Evolutionary conservation across 2,329 filamentous ascomycete genomes (phyloP).

Genomic region (Fusarium domesticum): DNA sequence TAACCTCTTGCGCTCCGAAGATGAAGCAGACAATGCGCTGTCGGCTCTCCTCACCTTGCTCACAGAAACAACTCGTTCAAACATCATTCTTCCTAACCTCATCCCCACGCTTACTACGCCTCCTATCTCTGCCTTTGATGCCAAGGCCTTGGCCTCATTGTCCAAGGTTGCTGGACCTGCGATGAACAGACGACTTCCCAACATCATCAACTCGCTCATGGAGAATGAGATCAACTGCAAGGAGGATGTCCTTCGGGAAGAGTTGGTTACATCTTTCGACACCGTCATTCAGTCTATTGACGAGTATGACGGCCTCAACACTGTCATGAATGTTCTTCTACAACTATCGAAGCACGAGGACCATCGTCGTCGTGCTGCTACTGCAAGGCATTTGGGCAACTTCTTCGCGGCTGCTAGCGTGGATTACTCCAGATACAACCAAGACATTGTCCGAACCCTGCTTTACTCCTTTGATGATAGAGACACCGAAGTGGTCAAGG

Average conservation of each 20-base stretch:
- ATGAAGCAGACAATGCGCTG: constrained; percentile 86
- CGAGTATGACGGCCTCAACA: constrained; percentile 93
- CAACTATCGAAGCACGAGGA: constrained; percentile 89
- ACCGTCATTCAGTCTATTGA: constrained; percentile 89
- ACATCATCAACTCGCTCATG: constrained; percentile 90
- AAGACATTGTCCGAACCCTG: constrained; percentile 86
- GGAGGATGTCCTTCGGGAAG: constrained; percentile 68
- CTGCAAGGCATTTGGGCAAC: constrained; percentile 74
- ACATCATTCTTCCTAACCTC: constrained; percentile 93
- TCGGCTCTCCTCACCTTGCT: constrained; percentile 90
- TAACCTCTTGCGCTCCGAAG: constrained; percentile 80
- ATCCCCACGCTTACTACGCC: constrained; percentile 88
- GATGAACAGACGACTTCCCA: constrained; percentile 86
- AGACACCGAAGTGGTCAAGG: constrained; percentile 80
- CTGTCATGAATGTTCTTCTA: constrained; percentile 90
- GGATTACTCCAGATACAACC: constrained; percentile 94
- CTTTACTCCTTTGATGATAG: constrained; percentile 89
- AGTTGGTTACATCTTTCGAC: constrained; percentile 80
- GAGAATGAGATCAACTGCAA: constrained; percentile 80
- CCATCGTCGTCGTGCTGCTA: constrained; percentile 75
- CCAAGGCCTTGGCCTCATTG: constrained; percentile 86
- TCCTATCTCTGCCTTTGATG: constrained; percentile 92
- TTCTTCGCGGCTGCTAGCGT: constrained; percentile 81
- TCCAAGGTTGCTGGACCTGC: constrained; percentile 86
- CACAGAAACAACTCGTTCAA: constrained; percentile 88